Base-by-base conservation (phyloP, 768 basidiomycete species). In the Pluteus cervinus region DNA sequence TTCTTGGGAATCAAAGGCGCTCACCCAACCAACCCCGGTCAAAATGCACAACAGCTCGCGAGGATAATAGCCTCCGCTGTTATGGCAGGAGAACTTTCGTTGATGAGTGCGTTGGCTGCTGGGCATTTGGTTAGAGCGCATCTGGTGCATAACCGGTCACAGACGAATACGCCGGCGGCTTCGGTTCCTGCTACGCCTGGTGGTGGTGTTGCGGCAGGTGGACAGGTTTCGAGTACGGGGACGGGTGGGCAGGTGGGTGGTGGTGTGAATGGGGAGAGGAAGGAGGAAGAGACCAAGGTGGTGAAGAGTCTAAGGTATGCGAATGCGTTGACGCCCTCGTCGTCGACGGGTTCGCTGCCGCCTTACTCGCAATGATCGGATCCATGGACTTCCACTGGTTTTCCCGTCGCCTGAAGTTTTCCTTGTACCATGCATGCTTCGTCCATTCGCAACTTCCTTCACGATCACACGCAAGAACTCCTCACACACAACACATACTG, bases 51-150 rank as follows among this genome's bases (percentile, higher is more conserved):
- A 45, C 75, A 72, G 32, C 79, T 99, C 36, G 96, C 96, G 2
- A 75, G 90, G 23, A 74, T 98, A 52, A 86, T 99, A 48, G 84
- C 83, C 24, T 79, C 91, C 0, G 75, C 89, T 0, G 96, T 99
- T 51, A 96, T 98, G 91, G 94, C 96, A 2, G 96, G 96, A 24
- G 96, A 99, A 60, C 68, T 98, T 22, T 88, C 86, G 12, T 70
- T 99, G 43, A 72, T 99, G 56, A 82, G 81, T 46, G 93, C 96
- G 2, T 75, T 99, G 25, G 93, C 93, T 1, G 92, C 91, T 3
- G 94, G 94, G 0, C 92, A 96, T 54, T 73, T 98, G 44, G 91
- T 98, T 53, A 76, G 85, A 26, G 93, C 93, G 20, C 92, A 97
- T 56, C 75, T 96, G 61, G 81, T 79, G 24, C 92, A 93, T 66